Percentiles rank a stretch among this genome's conserved stretches.
phyloP scores from a whole-genome alignment of 148 eudicot species.

The Polygonum maritimum region DNA sequence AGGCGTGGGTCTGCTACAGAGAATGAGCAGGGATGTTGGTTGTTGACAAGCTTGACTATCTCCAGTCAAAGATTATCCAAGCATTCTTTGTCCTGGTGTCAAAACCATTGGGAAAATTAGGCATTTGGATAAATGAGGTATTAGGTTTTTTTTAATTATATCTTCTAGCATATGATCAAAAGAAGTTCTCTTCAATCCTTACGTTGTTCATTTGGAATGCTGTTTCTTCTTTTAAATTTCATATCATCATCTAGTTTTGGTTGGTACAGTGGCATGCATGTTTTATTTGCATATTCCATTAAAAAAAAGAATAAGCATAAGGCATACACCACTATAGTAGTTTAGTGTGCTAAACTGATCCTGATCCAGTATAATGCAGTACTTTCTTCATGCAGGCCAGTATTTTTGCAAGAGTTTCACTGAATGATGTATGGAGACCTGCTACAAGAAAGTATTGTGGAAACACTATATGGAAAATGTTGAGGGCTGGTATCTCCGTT shows the following conservation, averaged over 20 bases:
- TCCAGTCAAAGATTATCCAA: slow-evolving; percentile 76
- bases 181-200: not conserved
- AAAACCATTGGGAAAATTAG: slow-evolving; percentile 53
- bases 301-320: not conserved
- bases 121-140: slow-evolving; percentile 68
- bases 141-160: slow-evolving; percentile 9
- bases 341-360: not conserved
- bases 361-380: not conserved
- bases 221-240: slow-evolving; percentile 1
- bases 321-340: not conserved
- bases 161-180: not conserved
- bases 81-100: slow-evolving; percentile 44
- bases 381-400: slow-evolving; percentile 49
- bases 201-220: not conserved
- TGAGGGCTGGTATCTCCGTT: slow-evolving; percentile 59
- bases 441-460: slow-evolving; percentile 65
- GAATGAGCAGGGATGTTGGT: slow-evolving; percentile 78
- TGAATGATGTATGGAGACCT: slow-evolving; percentile 88
- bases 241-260: not conserved
- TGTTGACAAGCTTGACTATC: slow-evolving; percentile 85
- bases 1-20: slow-evolving; percentile 90
- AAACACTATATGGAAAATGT: slow-evolving; percentile 67
- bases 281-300: not conserved
- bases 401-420: slow-evolving; percentile 66
- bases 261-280: not conserved